Base-by-base conservation (phyloP, 2,329 filamentous ascomycete genomes). In the Zalaria obscura region DNA sequence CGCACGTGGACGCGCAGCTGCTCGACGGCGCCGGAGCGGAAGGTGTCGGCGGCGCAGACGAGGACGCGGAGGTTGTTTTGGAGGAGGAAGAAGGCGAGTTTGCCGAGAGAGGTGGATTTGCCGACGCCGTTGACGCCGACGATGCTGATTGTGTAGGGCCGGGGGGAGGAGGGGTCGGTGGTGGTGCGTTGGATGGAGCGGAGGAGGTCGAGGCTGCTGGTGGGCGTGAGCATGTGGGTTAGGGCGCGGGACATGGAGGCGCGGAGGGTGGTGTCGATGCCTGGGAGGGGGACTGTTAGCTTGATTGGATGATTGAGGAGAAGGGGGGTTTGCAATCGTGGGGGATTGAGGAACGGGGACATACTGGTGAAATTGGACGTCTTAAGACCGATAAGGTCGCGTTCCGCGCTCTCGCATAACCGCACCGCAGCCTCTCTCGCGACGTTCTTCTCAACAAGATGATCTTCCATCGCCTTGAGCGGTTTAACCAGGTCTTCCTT, bases 61-160 rank as follows among this genome's bases (percentile, higher is more conserved):
- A 98, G 74, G 10, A 98, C 87, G 56, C 83, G 83, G 69, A 94
- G 93, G 59, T 93, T 88, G 69, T 98, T 98, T 63, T 98, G 89
- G 28, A 98, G 71, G 32, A 98, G 71, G 67, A 98, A 98, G 66
- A 91, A 98, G 62, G 88, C 93, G 50, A 98, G 94, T 64, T 98
- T 98, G 61, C 85, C 89, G 32, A 98, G 72, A 58, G 95, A 96
- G 40, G 91, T 98, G 10, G 88, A 95, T 67, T 98, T 98, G 56
- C 91, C 91, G 32, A 98, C 91, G 41, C 91, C 91, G 60, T 98
- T 98, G 58, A 98, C 91, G 47, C 91, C 91, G 35, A 98, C 91
- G 47, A 98, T 94, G 43, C 87, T 95, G 58, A 98, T 93, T 54
- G 96, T 89, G 58, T 96, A 98, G 35, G 91, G 91, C 3, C 91